Percentiles rank a stretch among this genome's conserved stretches.
These are phyloP conservation scores for Salvia splendens DNA, from an alignment of 257 asterid genomes.

Conservation along the genomic window DNA sequence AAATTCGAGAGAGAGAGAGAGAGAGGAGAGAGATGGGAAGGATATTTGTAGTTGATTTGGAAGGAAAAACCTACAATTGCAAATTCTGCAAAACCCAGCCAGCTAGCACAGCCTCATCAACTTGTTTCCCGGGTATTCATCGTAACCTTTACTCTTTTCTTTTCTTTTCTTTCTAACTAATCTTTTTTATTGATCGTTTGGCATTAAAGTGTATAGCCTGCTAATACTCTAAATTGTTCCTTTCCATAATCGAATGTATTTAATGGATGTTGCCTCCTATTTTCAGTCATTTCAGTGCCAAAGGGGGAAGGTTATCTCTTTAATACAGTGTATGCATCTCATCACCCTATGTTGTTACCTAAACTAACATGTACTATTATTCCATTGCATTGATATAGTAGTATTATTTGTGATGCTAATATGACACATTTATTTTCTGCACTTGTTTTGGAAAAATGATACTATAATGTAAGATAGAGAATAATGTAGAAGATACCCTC, in stretches of 20 bases:
- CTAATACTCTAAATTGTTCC: neutral
- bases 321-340: slow-evolving; percentile 63
- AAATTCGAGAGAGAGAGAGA: neutral
- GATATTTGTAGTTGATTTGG: slow-evolving; percentile 64
- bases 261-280: slow-evolving; percentile 8
- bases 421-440: no score
- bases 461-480: no score
- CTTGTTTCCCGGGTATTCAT: slow-evolving; percentile 53
- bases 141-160: neutral
- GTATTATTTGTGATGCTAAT: no score
- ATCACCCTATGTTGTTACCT: neutral
- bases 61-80: slow-evolving; percentile 73
- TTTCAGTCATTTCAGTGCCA: slow-evolving; percentile 73
- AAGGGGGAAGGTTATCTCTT: slow-evolving; percentile 80
- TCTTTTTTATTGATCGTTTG: neutral
- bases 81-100: slow-evolving; percentile 71
- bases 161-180: no score
- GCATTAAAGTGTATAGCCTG: neutral
- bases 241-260: neutral
- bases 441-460: no score
- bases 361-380: no score
- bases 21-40: slow-evolving; percentile 63
- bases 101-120: slow-evolving; percentile 56
- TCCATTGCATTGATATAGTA: no score
- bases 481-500: no score